Base-by-base conservation (phyloP, 345 rosid genomes). In the Camelina neglecta region DNA sequence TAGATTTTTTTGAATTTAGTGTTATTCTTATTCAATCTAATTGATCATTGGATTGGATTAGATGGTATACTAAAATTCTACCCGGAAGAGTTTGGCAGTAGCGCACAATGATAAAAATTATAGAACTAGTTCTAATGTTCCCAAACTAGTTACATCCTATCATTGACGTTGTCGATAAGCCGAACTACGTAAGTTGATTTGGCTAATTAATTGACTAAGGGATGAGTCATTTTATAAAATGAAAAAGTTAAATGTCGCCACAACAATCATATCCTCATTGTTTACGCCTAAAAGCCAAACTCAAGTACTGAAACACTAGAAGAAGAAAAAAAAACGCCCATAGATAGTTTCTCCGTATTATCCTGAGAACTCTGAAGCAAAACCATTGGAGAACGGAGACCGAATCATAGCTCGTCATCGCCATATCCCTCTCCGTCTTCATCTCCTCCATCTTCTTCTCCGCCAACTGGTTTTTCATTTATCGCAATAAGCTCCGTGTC, bases 401-500 rank as follows among this genome's bases (percentile, higher is more conserved):
- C 4, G 12, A 67, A 67, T 75, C 73, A 75, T 10, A 75, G 73
- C 54, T 76, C 79, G 20, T 69, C 70, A 23, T 69, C 64, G 42
- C 66, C 78, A 62, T 62, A 29, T 23, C 35, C 75, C 31, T 24
- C 60, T 23, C 4, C 57, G 8, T 67, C 73, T 26, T 12, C 73
- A 45, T 8, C 73, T 15, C 3, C 75, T 10, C 2, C 66, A 6
- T 62, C 57, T 45, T 21, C 75, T 42, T 60, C 91, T 41, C 85
- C 85, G 1, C 76, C 69, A 5, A 84, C 38, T 26, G 92, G 51
- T 79, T 91, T 90, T 45, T 87, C 97, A 62, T 90, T 93, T 53
- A 93, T 89, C 4, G 93, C 85, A 9, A 93, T 87, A 65, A 93
- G 96, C 87, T 91, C 95, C 1, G 98, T 88, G 77, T 91, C 97